Evolutionary conservation across 148 eudicot genomes (phyloP), one percentile per base, ranked within the genome.

Genomic region (Arctostaphylos glauca): DNA sequence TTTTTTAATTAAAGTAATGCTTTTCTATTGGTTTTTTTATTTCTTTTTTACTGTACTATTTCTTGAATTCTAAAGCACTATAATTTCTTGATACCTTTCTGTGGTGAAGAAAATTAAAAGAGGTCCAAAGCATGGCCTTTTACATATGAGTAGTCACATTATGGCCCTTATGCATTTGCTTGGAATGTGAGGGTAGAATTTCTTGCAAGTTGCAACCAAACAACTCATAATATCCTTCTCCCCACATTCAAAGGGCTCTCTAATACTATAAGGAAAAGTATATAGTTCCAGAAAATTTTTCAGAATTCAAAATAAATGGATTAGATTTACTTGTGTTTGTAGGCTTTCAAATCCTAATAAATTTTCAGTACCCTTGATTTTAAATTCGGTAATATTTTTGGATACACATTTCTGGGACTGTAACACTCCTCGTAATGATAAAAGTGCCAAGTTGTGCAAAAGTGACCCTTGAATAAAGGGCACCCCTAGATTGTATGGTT

Each of bases 171-270:
- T 53, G 60, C 59, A 76, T 74, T 74, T 18, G 77, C 56, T 74
- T 74, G 38, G 9, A 79, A 47, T 48, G 50, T 21, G 81, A 62
- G 55, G 81, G 15, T 58, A 44, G 23, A 52, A 62, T 79, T 79
- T 66, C 74, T 64, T 66, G 58, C 74, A 80, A 80, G 74, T 66
- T 50, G 59, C 16, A 80, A 49, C 46, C 73, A 48, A 48, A 80
- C 82, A 64, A 49, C 25, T 50, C 41, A 76, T n/a, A 76, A 10
- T 5, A 43, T 56, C 9, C 43, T 44, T 47, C n/a, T 41, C 53
- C 55, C 14, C 44, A 62, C 12, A 21, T 21, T 14, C n/a, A 60
- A 62, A 19, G 81, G 59, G n/a, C n/a, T n/a, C 74, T 19, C 18
- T 16, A 64, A 66, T 5, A 21, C 48, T n/a, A n/a, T n/a, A n/a